Evolutionary conservation across 768 basidiomycete genomes (phyloP).

Genomic region (Tylopilus sp.): DNA sequence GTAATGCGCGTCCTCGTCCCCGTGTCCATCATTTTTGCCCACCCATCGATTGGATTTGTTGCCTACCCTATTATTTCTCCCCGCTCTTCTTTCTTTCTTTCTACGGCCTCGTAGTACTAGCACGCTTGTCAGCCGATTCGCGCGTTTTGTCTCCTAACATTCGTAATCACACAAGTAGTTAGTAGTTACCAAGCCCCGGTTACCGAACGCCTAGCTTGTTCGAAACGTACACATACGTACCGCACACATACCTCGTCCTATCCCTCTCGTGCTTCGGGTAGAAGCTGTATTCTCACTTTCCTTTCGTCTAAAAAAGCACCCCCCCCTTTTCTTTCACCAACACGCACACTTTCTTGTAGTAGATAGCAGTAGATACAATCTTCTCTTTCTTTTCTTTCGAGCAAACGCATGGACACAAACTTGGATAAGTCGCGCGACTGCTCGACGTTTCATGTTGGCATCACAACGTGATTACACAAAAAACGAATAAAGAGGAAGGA

Average conservation of each 20-base stretch:
- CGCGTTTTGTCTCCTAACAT: slow-evolving; percentile 25
- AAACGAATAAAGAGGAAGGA: not conserved
- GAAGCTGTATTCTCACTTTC: not conserved
- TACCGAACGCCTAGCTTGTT: slow-evolving; percentile 36
- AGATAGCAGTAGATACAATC: slow-evolving; percentile 37
- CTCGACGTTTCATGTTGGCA: no score
- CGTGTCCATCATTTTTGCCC: slow-evolving; percentile 31
- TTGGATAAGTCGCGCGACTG: slow-evolving; percentile 14
- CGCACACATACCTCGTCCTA: slow-evolving; percentile 6
- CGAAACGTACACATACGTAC: slow-evolving; percentile 10
- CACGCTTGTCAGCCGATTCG: slow-evolving; percentile 16
- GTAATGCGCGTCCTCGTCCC: slow-evolving; percentile 9
- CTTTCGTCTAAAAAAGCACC: not conserved
- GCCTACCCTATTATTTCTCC: slow-evolving; percentile 3
- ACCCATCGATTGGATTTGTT: slow-evolving; percentile 24
- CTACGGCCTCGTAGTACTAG: slow-evolving; percentile 22
- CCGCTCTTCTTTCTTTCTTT: not conserved
- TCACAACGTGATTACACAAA: not conserved
- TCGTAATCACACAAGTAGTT: slow-evolving; percentile 27
- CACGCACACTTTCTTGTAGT: slow-evolving; percentile 30
- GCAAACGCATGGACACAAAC: slow-evolving; percentile 22
- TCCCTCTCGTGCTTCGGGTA: slow-evolving; percentile 4
- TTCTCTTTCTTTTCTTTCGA: slow-evolving; percentile 2
- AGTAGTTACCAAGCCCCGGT: slow-evolving; percentile 23
- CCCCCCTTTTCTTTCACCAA: not conserved